These are phyloP conservation scores for Calonectria leucothoes DNA, from an alignment of 2,329 filamentous ascomycete genomes.

Conservation along the genomic window DNA sequence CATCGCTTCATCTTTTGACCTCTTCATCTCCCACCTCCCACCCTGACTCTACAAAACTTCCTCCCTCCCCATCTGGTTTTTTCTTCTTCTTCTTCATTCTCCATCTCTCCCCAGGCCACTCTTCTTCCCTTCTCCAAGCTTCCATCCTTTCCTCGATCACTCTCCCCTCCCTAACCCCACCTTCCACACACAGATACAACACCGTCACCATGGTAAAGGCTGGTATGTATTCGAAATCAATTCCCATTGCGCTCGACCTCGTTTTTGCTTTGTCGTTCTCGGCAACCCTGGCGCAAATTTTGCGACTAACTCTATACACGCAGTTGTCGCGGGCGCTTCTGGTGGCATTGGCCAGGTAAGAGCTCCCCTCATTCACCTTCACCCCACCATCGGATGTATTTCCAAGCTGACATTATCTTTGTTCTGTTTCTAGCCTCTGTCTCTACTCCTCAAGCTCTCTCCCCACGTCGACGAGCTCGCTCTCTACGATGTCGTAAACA, in stretches of 20 bases:
- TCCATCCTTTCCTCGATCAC: constrained; percentile 4
- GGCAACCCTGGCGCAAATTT: background rate
- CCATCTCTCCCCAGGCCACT: constrained; percentile 9
- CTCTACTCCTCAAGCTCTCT: constrained; percentile 92
- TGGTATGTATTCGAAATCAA: constrained; percentile 55
- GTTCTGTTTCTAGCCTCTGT: constrained; percentile 77
- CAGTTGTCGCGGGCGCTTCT: constrained; percentile 91
- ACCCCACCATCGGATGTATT: background rate
- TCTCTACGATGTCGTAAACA: constrained; percentile 99
- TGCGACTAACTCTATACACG: constrained; percentile 4
- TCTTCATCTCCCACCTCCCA: constrained; percentile 38
- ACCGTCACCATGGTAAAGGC: constrained; percentile 68
- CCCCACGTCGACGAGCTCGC: constrained; percentile 91
- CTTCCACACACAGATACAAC: constrained; percentile 21
- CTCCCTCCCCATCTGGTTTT: constrained; percentile 12
- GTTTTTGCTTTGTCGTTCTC: constrained; percentile 27
- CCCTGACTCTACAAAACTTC: constrained; percentile 28
- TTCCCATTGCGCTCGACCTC: constrained; percentile 36
- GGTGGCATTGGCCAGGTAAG: constrained; percentile 98
- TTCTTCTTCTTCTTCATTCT: background rate
- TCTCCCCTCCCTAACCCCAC: constrained; percentile 10
- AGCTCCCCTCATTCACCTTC: constrained; percentile 26
- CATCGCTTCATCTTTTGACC: constrained; percentile 29
- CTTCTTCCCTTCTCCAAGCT: constrained; percentile 1
- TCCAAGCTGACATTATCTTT: constrained; percentile 32